Evolutionary conservation across 2,329 filamentous ascomycete species (phyloP), one percentile per base, ranked within the genome.

Genomic region (Diplodia sapinea): DNA sequence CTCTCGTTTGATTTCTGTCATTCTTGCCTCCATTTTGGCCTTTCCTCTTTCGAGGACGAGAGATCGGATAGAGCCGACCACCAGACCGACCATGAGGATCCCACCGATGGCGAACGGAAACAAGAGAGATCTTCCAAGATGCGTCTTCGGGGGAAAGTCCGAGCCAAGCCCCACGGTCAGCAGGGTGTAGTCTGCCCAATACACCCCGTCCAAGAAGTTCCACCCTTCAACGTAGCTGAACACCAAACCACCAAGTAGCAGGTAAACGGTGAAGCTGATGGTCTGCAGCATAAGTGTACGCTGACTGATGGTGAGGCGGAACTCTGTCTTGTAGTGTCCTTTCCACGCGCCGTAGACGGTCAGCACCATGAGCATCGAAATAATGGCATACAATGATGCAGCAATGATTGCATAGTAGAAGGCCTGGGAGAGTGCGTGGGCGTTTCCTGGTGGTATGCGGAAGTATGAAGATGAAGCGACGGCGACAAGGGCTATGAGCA

Each of bases 331-430:
- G 69, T 87, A 88, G 67, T 87, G 82, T 0, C 82, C 82, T 66
- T 76, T 81, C 68, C 79, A 82, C 4, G 86, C 86, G 6, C 87
- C 87, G 66, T 82, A 82, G 0, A 86, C 84, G 0, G 86, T 88
- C 9, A 86, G 71, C 36, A 83, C 78, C 82, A 88, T 83, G 9
- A 88, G 74, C 2, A 79, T 79, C 0, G 84, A 81, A 49, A 88
- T 83, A 64, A 87, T 79, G 68, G 86, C 84, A 72, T 88, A 88
- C 3, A 88, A 73, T 0, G 73, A 81, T 2, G 86, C 84, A 4
- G 87, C 87, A 66, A 87, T 85, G 64, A 87, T 83, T 1, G 81
- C 86, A 70, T 88, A 88, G 73, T 88, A 89, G 73, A 84, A 88
- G 7, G 85, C 84, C 70, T 86, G 84, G 0, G 84, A 83, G 29